Conservation (phyloP, 2,329 filamentous ascomycete species). For the Drechslerella dactyloides region DNA sequence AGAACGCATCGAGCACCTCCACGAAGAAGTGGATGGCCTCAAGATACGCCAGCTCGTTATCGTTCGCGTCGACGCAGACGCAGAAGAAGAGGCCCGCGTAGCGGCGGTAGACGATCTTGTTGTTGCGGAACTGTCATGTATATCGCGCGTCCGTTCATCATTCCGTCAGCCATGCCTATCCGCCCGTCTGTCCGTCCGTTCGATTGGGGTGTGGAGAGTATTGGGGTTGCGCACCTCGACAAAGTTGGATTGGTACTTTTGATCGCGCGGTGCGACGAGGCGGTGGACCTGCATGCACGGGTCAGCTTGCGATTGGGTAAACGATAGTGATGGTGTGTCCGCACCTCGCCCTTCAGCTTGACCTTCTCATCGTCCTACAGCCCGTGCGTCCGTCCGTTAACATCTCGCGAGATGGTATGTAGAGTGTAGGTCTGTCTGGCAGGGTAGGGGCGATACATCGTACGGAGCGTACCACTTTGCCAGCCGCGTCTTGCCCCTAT, state of each 20-base stretch:
- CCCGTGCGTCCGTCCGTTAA: background rate
- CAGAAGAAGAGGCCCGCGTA: constrained; percentile 99
- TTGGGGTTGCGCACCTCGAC: constrained; percentile 71
- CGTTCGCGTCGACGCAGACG: constrained; percentile 97
- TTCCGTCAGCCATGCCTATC: background rate
- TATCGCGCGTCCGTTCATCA: background rate
- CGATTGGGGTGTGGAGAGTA: too few relatives aligned
- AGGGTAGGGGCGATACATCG: constrained; percentile 64
- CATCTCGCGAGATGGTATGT: background rate
- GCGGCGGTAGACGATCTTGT: constrained; percentile 95
- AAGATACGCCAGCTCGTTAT: constrained; percentile 95
- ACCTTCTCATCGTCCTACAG: constrained; percentile 91
- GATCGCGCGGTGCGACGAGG: constrained; percentile 93
- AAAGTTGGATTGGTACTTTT: constrained; percentile 99
- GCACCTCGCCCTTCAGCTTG: constrained; percentile 94
- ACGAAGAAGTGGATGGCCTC: constrained; percentile 99
- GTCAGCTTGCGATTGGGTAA: constrained; percentile 1
- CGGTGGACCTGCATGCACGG: constrained; percentile 75
- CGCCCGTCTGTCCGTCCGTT: background rate
- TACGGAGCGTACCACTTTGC: constrained; percentile 99
- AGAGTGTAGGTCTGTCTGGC: background rate
- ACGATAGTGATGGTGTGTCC: constrained; percentile 53
- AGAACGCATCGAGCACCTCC: constrained; percentile 97
- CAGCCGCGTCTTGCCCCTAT: constrained; percentile 93
- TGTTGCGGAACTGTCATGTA: constrained; percentile 78